These are phyloP conservation scores for Naganishia vishniacii DNA, from an alignment of 768 basidiomycete genomes.

Conservation along the genomic window DNA sequence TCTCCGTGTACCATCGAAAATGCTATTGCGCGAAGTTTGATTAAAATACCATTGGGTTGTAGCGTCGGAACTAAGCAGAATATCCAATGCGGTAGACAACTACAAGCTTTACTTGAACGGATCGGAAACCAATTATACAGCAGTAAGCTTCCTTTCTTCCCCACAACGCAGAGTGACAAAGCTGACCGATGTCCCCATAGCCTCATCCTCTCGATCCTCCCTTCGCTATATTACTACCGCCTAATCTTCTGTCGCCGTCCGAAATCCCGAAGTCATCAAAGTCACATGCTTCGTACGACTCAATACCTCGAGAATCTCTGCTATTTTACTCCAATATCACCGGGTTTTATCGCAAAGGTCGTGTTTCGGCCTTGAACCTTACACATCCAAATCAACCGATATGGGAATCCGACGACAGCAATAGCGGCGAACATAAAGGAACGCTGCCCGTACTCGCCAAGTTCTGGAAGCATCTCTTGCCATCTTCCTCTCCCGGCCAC, in stretches of 20 bases:
- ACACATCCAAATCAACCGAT: conserved; percentile 19
- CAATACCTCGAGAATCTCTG: neutral
- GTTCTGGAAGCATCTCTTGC: conserved; percentile 29
- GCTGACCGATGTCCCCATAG: conserved; percentile 25
- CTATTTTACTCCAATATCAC: conserved; percentile 41
- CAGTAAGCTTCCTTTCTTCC: conserved; percentile 4
- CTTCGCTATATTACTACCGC: conserved; percentile 32
- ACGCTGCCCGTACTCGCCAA: conserved; percentile 1
- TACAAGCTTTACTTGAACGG: conserved; percentile 22
- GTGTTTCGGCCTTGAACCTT: conserved; percentile 33
- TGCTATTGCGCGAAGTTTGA: neutral
- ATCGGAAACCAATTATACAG: conserved; percentile 22
- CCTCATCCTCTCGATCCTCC: conserved; percentile 28
- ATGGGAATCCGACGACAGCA: neutral
- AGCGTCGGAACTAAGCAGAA: conserved; percentile 9
- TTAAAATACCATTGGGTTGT: neutral
- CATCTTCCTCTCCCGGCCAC: neutral
- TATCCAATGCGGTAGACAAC: conserved; percentile 12
- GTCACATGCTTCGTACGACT: neutral
- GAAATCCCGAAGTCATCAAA: conserved; percentile 2
- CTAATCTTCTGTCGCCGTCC: conserved; percentile 28
- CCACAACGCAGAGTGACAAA: neutral
- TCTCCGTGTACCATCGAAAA: neutral
- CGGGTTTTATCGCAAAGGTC: conserved; percentile 43
- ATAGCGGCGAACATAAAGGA: neutral